Percentiles rank a stretch among this genome's conserved stretches.
phyloP scores from a whole-genome alignment of 2,329 filamentous ascomycete genomes.

The Verticillium albo-atrum region DNA sequence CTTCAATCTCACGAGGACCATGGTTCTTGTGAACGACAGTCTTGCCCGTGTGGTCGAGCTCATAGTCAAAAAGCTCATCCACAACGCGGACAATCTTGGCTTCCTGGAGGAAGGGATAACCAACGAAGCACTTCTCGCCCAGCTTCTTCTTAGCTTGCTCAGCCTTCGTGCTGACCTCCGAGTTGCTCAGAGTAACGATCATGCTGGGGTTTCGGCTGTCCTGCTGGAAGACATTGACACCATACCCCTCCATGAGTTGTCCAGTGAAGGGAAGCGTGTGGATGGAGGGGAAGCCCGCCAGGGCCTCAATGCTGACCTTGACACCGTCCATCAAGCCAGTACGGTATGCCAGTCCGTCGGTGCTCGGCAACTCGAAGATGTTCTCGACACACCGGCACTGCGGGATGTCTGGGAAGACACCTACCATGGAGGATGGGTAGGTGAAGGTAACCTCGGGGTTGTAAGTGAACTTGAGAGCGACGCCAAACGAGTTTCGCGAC shows the following conservation, averaged over 20 bases:
- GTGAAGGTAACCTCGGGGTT: conserved; percentile 70
- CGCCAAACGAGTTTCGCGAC: conserved; percentile 82
- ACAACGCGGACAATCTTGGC: conserved; percentile 85
- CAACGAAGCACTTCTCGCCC: conserved; percentile 82
- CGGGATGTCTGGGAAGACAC: conserved; percentile 83
- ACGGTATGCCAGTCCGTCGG: conserved; percentile 83
- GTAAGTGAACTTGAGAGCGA: conserved; percentile 90
- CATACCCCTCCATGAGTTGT: conserved; percentile 66
- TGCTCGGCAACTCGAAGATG: conserved; percentile 88
- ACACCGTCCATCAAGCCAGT: conserved; percentile 81
- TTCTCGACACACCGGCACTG: conserved; percentile 93
- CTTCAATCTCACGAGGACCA: conserved; percentile 68
- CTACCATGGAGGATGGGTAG: conserved; percentile 83
- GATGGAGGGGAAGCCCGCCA: conserved; percentile 90
- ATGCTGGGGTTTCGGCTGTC: conserved; percentile 97
- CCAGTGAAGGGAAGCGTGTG: conserved; percentile 82
- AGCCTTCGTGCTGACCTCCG: conserved; percentile 65
- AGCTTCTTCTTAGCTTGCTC: conserved; percentile 74
- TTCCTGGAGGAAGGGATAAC: conserved; percentile 93
- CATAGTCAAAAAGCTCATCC: conserved; percentile 90
- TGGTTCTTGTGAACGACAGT: conserved; percentile 68
- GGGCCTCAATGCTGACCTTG: conserved; percentile 73
- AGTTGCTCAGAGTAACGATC: conserved; percentile 77
- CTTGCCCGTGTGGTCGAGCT: conserved; percentile 59
- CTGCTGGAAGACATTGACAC: conserved; percentile 90